Base-by-base conservation (phyloP, 306 rosid genomes). In the Malus asiatica region DNA sequence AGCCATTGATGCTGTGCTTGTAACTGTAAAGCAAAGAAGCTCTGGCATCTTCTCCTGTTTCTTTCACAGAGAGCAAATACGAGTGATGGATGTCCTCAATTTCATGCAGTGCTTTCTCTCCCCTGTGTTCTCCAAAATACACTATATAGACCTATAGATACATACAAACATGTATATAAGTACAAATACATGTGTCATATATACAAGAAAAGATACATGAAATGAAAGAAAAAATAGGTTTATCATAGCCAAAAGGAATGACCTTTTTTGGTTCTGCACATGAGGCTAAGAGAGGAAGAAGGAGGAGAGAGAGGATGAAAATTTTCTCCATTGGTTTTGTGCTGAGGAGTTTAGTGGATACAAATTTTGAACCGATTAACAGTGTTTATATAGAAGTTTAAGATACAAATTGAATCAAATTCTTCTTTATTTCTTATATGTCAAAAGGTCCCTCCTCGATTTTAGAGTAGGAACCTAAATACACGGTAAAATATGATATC, bases 1-100 rank as follows among this genome's bases (percentile, higher is more conserved):
- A 95, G 86, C 96, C 98, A 83, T 95, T 95, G 86, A 95, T 77
- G 75, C 78, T 81, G 79, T 85, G 92, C 66, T 89, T 95, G 87
- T 95, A 95, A 60, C 96, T 92, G 84, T 95, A 95, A 73, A 95
- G 80, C 80, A 88, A 83, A 23, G 92, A 92, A 61, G 74, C 83
- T 82, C 35, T 76, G 19, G 97, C 96, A 44, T 88, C 96, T 23
- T 89, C 85, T 78, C 88, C 81, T 14, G 74, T 85, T 48, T 82
- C 86, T 66, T 92, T 92, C 62, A 95, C 93, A 4, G 89, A 85
- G 22, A 75, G 32, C 84, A 95, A 76, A 77, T 84, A 89, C 1
- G 98, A 92, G 18, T 79, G 88, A 64, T 95, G 97, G 4, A 4
- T 68, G 27, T 79, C 86, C 79, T 90, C 90, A 55, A 86, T 83